Conservation (phyloP, 768 basidiomycete genomes). For the Mycena venus region DNA sequence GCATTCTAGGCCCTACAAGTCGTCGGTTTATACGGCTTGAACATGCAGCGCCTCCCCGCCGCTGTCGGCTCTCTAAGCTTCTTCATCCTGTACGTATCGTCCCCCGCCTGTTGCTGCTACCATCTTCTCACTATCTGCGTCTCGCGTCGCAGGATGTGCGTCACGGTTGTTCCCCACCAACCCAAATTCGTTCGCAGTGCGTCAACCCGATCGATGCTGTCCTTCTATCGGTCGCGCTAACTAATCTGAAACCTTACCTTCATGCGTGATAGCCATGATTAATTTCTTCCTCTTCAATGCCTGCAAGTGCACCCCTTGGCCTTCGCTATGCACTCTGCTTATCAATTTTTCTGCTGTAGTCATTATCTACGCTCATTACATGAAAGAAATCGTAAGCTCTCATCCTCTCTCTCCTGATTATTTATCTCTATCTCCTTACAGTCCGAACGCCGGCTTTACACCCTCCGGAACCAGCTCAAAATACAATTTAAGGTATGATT, state of each 20-base stretch:
- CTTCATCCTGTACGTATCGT: constrained; percentile 60
- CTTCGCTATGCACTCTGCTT: neutral
- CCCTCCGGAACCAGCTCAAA: constrained; percentile 81
- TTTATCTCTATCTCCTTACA: constrained; percentile 45
- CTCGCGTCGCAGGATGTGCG: constrained; percentile 20
- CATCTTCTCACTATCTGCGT: neutral
- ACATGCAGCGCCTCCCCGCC: constrained; percentile 76
- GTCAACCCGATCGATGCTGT: neutral
- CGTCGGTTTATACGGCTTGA: constrained; percentile 79
- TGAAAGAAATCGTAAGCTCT: constrained; percentile 68
- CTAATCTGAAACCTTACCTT: too few species aligned
- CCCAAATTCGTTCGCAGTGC: constrained; percentile 23
- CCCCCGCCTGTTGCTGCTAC: neutral
- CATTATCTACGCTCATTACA: constrained; percentile 82
- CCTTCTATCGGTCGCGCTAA: neutral
- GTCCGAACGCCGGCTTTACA: constrained; percentile 78
- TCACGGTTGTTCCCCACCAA: constrained; percentile 24
- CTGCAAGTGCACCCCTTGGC: constrained; percentile 52
- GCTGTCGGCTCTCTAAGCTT: constrained; percentile 68
- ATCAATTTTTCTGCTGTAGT: constrained; percentile 51
- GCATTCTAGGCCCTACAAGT: constrained; percentile 66
- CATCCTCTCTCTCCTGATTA: constrained; percentile 38
- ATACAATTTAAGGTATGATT: constrained; percentile 69
- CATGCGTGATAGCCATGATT: constrained; percentile 61
- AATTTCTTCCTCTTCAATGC: constrained; percentile 84